Base-by-base conservation (phyloP, 1,139 yeast species). In the Zygosaccharomyces sapae region DNA sequence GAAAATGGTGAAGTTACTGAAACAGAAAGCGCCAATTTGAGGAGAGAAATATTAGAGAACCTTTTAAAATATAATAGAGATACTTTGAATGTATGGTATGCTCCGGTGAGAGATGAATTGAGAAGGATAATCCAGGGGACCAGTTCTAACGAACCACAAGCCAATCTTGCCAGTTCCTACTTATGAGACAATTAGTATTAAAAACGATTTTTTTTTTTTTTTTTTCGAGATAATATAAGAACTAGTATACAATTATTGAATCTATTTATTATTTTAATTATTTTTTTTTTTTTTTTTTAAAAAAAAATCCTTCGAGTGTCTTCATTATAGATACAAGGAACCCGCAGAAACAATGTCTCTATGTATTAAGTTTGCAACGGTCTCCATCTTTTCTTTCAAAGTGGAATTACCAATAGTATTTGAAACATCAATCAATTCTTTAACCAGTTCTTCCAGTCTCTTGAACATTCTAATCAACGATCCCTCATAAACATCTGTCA, bases 401-500 rank as follows among this genome's bases (percentile, higher is more conserved):
- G 83, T 94, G 31, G 77, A 77, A 66, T 90, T 90, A 49, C 97
- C 97, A 58, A 92, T 92, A 13, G 95, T 86, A 64, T 85, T 87
- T 4, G 97, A 92, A 7, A 96, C 97, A 58, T 79, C 81, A 37
- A 82, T 83, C 79, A 94, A 75, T 67, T 94, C 98, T 60, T 95
- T 79, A 45, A 94, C 73, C 73, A 94, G 77, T 66, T 94, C 99
- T 67, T 92, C 98, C 48, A 94, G 73, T 62, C 98, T 77, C 68
- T 94, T 83, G 71, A 94, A 90, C 79, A 88, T 85, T 67, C 98
- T 80, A 55, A 94, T 90, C 65, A 94, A 76, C 27, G 95, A 85
- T 38, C 99, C 99, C 72, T 94, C 98, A 60, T 90, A 94, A 39
- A 94, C 97, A 65, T 92, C 98, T 0, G 98, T 92, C 97, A 92